Conservation (phyloP, 2,329 filamentous ascomycete genomes). For the Diaporthe citrichinensis region DNA sequence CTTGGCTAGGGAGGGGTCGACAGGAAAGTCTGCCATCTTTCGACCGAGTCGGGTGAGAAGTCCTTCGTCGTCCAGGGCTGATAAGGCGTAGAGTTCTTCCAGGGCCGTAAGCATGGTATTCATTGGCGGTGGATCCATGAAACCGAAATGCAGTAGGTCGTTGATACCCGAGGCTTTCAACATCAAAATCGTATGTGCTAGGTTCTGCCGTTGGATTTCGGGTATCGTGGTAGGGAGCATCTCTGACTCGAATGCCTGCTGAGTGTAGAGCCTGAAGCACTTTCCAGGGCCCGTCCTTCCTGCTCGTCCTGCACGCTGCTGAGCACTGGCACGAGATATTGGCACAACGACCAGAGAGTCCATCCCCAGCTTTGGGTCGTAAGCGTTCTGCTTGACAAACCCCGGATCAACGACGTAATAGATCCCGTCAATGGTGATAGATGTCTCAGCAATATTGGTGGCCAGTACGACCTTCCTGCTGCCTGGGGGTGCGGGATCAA, state of each 20-base stretch:
- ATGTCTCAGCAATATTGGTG: constrained; percentile 98
- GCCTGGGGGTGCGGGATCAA: constrained; percentile 90
- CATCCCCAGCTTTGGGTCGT: constrained; percentile 98
- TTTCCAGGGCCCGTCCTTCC: constrained; percentile 96
- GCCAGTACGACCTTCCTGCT: constrained; percentile 95
- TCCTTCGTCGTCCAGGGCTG: constrained; percentile 94
- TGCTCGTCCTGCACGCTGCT: constrained; percentile 92
- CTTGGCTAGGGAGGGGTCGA: constrained; percentile 94
- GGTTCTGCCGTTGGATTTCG: constrained; percentile 95
- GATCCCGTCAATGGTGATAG: constrained; percentile 97
- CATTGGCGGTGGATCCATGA: constrained; percentile 98
- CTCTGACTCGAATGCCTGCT: constrained; percentile 94
- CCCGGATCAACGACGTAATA: constrained; percentile 98
- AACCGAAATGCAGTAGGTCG: constrained; percentile 96
- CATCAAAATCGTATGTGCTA: constrained; percentile 95
- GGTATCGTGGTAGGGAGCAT: constrained; percentile 97
- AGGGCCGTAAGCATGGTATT: constrained; percentile 98
- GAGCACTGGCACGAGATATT: constrained; percentile 96
- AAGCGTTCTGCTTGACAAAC: constrained; percentile 98
- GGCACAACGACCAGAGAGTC: constrained; percentile 96
- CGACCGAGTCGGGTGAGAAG: constrained; percentile 90
- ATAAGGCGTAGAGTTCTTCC: constrained; percentile 94
- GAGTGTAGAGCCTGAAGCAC: constrained; percentile 95
- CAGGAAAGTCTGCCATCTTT: constrained; percentile 99
- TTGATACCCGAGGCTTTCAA: constrained; percentile 99